phyloP scores from a whole-genome alignment of 805 yeast species.

The Brettanomyces bruxellensis region DNA sequence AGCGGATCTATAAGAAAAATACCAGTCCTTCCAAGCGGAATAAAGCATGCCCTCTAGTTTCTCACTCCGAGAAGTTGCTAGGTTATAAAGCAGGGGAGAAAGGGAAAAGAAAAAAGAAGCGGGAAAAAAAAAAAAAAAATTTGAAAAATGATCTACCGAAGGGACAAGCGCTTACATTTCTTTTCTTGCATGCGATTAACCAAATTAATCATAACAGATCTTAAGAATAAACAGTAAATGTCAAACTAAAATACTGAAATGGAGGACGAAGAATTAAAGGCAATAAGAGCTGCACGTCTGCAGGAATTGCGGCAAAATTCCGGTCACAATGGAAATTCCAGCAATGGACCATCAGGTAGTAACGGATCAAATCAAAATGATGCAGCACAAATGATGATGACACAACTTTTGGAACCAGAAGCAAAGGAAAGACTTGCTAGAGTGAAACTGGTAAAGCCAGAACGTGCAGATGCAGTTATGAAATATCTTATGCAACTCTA shows the following conservation, averaged over 20 bases:
- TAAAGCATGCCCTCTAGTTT: too few species aligned
- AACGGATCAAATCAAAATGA: constrained; percentile 5
- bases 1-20: too few species aligned
- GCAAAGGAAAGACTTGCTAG: constrained; percentile 86
- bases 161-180: too few species aligned
- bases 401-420: constrained; percentile 67
- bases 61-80: too few species aligned
- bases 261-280: constrained; percentile 84
- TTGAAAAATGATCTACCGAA: too few species aligned
- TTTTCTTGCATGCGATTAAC: too few species aligned
- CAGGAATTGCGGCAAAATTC: constrained; percentile 58
- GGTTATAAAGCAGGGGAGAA: too few species aligned
- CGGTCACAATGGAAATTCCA: constrained; percentile 9
- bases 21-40: too few species aligned
- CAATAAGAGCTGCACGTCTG: constrained; percentile 87
- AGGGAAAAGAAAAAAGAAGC: too few species aligned
- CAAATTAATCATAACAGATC: too few species aligned
- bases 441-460: constrained; percentile 83
- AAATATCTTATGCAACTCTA: constrained; percentile 64
- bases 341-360: background rate
- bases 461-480: constrained; percentile 83
- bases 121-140: too few species aligned
- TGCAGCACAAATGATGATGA: constrained; percentile 30
- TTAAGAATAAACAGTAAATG: too few species aligned
- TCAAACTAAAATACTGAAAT: constrained; percentile 26